These are phyloP conservation scores for Fusarium fracticaudum DNA, from an alignment of 2,329 filamentous ascomycete species.

Conservation along the genomic window DNA sequence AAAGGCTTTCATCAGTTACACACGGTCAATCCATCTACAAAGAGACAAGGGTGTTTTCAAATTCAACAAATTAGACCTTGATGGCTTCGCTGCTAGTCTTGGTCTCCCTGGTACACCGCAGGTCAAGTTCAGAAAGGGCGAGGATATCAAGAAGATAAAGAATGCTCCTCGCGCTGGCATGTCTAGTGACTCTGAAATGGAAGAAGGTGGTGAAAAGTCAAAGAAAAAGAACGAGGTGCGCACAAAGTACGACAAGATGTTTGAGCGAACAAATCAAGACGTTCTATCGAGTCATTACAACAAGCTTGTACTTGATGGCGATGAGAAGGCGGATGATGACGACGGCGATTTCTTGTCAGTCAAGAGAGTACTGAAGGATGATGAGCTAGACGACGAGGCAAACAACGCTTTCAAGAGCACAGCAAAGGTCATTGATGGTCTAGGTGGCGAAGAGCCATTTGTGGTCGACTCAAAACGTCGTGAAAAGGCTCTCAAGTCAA, in stretches of 20 bases:
- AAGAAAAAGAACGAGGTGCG: conserved; percentile 78
- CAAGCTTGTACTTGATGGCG: conserved; percentile 77
- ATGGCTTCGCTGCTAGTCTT: conserved; percentile 85
- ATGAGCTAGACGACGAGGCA: conserved; percentile 66
- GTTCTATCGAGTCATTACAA: conserved; percentile 93
- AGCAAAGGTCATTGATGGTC: conserved; percentile 70
- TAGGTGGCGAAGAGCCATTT: conserved; percentile 77
- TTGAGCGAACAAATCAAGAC: conserved; percentile 95
- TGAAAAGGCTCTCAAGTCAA: conserved; percentile 93
- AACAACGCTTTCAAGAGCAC: conserved; percentile 54
- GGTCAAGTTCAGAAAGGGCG: conserved; percentile 92
- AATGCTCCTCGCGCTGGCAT: conserved; percentile 79
- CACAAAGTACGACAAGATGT: conserved; percentile 98
- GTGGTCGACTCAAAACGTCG: conserved; percentile 93
- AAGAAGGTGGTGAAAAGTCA: conserved; percentile 62
- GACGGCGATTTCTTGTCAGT: conserved; percentile 86
- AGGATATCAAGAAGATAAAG: conserved; percentile 86
- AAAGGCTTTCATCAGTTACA: conserved; percentile 94
- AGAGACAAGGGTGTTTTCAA: conserved; percentile 93
- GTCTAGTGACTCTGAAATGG: conserved; percentile 68
- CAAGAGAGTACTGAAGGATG: conserved; percentile 84
- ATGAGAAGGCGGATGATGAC: conserved; percentile 60
- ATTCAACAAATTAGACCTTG: conserved; percentile 81
- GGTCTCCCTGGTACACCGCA: conserved; percentile 91
- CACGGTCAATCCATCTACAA: conserved; percentile 84